Conservation (phyloP, 768 basidiomycete genomes). For the Daedalea quercina region DNA sequence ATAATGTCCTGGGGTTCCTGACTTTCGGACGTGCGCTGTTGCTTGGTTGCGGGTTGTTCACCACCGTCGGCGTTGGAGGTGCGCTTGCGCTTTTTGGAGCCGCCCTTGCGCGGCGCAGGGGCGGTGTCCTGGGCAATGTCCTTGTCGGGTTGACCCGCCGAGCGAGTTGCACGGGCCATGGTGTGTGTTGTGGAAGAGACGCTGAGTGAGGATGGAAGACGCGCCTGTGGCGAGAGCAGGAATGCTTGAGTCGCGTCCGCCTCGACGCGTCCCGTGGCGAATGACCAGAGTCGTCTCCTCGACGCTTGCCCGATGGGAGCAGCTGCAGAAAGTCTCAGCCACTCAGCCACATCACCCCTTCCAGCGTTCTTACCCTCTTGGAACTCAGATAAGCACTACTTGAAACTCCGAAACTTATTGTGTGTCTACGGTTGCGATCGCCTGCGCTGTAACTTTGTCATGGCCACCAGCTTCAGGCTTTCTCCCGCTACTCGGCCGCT, state of each 20-base stretch:
- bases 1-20: constrained; percentile 18
- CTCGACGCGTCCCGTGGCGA: constrained; percentile 21
- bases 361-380: not conserved
- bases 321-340: not conserved
- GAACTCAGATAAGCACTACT: constrained; percentile 3
- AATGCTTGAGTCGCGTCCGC: constrained; percentile 15
- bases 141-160: constrained; percentile 39
- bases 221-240: constrained; percentile 26
- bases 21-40: constrained; percentile 32
- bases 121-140: constrained; percentile 23
- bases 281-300: constrained; percentile 17
- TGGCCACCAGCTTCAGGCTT: constrained; percentile 28
- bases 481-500: constrained; percentile 29
- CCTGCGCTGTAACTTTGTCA: constrained; percentile 11
- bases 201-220: constrained; percentile 19
- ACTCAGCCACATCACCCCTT: not conserved
- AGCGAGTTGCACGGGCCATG: constrained; percentile 80
- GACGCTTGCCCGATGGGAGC: constrained; percentile 7
- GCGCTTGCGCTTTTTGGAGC: constrained; percentile 67
- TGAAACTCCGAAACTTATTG: constrained; percentile 22
- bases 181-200: constrained; percentile 5
- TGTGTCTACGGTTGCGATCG: constrained; percentile 1
- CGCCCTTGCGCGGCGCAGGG: constrained; percentile 22
- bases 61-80: constrained; percentile 35
- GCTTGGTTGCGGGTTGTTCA: constrained; percentile 46